Percentiles rank a stretch among this genome's conserved stretches.
Conservation (phyloP, 441 rosid species). For the Erodium texanum region DNA sequence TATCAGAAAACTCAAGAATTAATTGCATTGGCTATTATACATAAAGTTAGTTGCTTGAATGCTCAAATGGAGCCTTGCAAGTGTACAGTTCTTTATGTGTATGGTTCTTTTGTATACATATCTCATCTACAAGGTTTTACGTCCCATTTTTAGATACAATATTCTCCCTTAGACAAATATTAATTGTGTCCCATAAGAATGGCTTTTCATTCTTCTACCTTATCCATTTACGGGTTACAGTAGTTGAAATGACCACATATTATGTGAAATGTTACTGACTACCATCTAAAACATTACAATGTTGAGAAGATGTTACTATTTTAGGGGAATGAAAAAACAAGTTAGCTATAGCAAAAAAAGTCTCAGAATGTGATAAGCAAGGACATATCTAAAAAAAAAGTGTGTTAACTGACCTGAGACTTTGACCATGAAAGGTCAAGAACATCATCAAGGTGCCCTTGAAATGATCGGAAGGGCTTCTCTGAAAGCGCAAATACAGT, state of each 20-base stretch:
- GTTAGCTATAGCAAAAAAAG: neutral
- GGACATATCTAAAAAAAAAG: neutral
- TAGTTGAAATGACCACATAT: too few relatives aligned
- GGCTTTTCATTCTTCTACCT: too few relatives aligned
- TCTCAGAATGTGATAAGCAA: neutral
- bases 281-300: too few relatives aligned
- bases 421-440: constrained; percentile 74
- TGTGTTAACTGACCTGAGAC: constrained; percentile 42
- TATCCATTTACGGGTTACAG: too few relatives aligned
- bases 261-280: too few relatives aligned
- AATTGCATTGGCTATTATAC: neutral
- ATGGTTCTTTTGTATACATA: neutral
- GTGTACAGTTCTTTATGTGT: neutral
- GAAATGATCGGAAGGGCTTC: constrained; percentile 52
- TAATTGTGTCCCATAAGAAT: too few relatives aligned
- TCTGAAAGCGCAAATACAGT: constrained; percentile 52
- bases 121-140: neutral
- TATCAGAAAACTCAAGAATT: neutral
- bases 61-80: too few relatives aligned
- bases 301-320: neutral
- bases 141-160: too few relatives aligned
- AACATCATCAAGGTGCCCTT: constrained; percentile 52
- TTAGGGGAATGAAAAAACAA: neutral
- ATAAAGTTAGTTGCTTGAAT: too few relatives aligned
- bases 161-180: too few relatives aligned